Conservation (phyloP, 2,329 filamentous ascomycete species). For the Ascochyta lentis region DNA sequence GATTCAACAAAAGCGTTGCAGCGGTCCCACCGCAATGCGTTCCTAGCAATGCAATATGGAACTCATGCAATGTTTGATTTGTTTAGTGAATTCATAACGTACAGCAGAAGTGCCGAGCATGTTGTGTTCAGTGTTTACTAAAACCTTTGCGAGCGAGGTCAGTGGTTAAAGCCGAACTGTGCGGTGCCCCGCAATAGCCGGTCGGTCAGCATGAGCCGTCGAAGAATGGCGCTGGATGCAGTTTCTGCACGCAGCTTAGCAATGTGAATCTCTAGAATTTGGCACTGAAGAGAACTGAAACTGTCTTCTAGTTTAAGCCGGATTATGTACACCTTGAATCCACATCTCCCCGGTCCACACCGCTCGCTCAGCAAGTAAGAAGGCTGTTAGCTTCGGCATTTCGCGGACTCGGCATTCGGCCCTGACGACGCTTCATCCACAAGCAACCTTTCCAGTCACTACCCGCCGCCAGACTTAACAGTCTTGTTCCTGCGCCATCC, state of each 20-base stretch:
- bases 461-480: slow-evolving; percentile 28
- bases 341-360: not conserved
- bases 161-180: slow-evolving; percentile 5
- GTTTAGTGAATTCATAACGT: not conserved
- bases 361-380: not conserved
- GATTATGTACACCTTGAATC: too few species aligned
- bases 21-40: not conserved
- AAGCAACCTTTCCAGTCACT: slow-evolving; percentile 24
- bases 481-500: slow-evolving; percentile 38
- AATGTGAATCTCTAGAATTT: not conserved
- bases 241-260: not conserved
- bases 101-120: not conserved
- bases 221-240: slow-evolving; percentile 3
- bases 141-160: not conserved
- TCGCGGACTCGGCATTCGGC: slow-evolving; percentile 7
- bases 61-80: not conserved
- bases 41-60: not conserved
- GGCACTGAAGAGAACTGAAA: not conserved
- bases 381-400: slow-evolving; percentile 7
- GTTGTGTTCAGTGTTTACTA: not conserved
- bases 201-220: slow-evolving; percentile 1
- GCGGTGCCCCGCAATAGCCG: slow-evolving; percentile 13
- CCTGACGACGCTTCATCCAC: not conserved
- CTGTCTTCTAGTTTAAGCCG: not conserved
- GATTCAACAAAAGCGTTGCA: not conserved